These are phyloP conservation scores for Wickerhamiella lipophila DNA, from an alignment of 805 yeast genomes.

Conservation along the genomic window DNA sequence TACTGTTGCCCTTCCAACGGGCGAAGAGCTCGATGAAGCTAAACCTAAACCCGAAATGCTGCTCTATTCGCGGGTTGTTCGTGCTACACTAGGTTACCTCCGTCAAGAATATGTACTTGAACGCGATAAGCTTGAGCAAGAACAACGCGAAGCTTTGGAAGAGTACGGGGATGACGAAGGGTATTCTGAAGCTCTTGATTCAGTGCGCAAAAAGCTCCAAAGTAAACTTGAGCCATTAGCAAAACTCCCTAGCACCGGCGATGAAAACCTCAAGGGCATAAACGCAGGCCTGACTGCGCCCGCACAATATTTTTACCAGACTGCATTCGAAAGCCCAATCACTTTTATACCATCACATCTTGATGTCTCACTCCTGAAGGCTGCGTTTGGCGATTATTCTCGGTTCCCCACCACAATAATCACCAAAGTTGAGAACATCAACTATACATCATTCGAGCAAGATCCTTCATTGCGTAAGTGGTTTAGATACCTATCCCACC, in stretches of 20 bases:
- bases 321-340: conserved; percentile 54
- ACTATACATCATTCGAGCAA: conserved; percentile 41
- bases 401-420: conserved; percentile 55
- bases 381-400: conserved; percentile 48
- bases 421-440: conserved; percentile 56
- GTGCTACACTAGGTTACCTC: conserved; percentile 46
- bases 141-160: conserved; percentile 39
- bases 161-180: conserved; percentile 19
- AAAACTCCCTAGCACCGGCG: too few species aligned
- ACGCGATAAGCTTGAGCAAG: conserved; percentile 21
- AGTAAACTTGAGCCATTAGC: conserved; percentile 21
- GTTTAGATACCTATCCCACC: conserved; percentile 62
- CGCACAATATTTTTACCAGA: conserved; percentile 50
- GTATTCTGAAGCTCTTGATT: conserved; percentile 16
- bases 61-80: conserved; percentile 54
- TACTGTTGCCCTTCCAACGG: neutral
- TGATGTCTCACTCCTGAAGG: conserved; percentile 60
- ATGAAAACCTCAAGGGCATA: conserved; percentile 25
- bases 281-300: neutral
- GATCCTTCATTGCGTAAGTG: conserved; percentile 48
- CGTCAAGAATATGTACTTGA: conserved; percentile 29
- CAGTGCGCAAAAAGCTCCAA: neutral
- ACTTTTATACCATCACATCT: conserved; percentile 61
- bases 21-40: conserved; percentile 20
- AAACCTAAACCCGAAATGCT: conserved; percentile 23